These are phyloP conservation scores for Irpex sp. DNA, from an alignment of 1,284 basidiomycete species.

Conservation along the genomic window DNA sequence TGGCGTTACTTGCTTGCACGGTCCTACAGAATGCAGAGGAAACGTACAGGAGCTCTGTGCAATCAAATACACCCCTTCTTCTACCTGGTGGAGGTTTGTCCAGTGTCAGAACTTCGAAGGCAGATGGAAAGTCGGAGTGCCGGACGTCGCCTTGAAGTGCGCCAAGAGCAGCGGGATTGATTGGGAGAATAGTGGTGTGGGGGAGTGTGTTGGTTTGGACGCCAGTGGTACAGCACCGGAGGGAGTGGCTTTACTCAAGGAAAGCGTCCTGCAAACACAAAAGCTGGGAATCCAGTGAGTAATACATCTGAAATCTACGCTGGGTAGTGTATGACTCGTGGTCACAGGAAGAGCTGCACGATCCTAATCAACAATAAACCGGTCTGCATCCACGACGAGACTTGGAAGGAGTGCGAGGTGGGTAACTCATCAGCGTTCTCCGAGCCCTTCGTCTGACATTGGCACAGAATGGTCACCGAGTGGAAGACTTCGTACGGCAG, in stretches of 20 bases:
- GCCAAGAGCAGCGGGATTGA: slow-evolving; percentile 61
- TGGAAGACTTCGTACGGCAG: slow-evolving; percentile 72
- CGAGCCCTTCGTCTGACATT: slow-evolving; percentile 1
- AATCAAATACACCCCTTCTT: slow-evolving; percentile 46
- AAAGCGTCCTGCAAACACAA: slow-evolving; percentile 51
- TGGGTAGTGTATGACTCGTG: background rate
- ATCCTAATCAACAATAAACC: slow-evolving; percentile 67
- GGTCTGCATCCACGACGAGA: slow-evolving; percentile 75
- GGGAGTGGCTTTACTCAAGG: slow-evolving; percentile 56
- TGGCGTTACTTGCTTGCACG: slow-evolving; percentile 79
- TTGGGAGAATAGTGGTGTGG: slow-evolving; percentile 62
- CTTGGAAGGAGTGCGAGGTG: slow-evolving; percentile 85
- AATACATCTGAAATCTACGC: slow-evolving; percentile 5
- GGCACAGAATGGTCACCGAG: slow-evolving; percentile 67
- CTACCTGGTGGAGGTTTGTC: slow-evolving; percentile 72
- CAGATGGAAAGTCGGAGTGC: slow-evolving; percentile 57
- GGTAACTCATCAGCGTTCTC: slow-evolving; percentile 24
- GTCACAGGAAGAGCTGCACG: slow-evolving; percentile 76
- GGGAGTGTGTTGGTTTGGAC: slow-evolving; percentile 53
- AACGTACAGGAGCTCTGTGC: slow-evolving; percentile 86
- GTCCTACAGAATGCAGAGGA: slow-evolving; percentile 77
- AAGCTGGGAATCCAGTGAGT: slow-evolving; percentile 55
- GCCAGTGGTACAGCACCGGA: slow-evolving; percentile 56
- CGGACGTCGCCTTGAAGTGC: slow-evolving; percentile 65
- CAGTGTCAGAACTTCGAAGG: slow-evolving; percentile 78